Evolutionary conservation across 805 yeast species (phyloP).

Genomic region (Starmerella floricola): DNA sequence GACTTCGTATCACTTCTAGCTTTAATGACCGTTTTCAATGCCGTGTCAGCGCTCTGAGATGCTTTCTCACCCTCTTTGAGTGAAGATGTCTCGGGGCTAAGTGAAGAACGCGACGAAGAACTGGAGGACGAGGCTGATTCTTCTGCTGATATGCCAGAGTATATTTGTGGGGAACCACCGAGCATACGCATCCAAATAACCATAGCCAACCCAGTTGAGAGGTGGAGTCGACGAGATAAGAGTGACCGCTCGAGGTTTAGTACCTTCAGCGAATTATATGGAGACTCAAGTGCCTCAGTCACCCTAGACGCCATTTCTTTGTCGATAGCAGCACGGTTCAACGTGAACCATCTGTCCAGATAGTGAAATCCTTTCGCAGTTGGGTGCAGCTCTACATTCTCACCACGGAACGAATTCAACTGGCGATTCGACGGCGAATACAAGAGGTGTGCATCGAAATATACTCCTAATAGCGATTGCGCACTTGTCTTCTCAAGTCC

Average conservation of each 20-base stretch:
- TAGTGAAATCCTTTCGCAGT: constrained; percentile 83
- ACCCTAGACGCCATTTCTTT: constrained; percentile 29
- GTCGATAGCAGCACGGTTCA: constrained; percentile 38
- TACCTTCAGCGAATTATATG: constrained; percentile 59
- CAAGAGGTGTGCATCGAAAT: constrained; percentile 7
- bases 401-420: not conserved
- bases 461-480: not conserved
- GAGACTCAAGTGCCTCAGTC: constrained; percentile 35
- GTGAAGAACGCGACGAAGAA: too few species aligned
- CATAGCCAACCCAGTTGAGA: constrained; percentile 50
- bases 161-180: constrained; percentile 58
- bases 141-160: too few species aligned
- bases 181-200: constrained; percentile 50
- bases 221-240: constrained; percentile 42
- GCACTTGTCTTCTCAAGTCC: not conserved
- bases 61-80: constrained; percentile 9
- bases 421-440: constrained; percentile 11
- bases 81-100: too few species aligned
- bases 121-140: too few species aligned
- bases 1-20: too few species aligned
- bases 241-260: constrained; percentile 55
- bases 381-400: constrained; percentile 46
- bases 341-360: constrained; percentile 47
- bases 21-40: too few species aligned
- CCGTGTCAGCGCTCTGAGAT: too few species aligned